Evolutionary conservation across 2,329 filamentous ascomycete species (phyloP).

Genomic region (Diplodia sapinea): DNA sequence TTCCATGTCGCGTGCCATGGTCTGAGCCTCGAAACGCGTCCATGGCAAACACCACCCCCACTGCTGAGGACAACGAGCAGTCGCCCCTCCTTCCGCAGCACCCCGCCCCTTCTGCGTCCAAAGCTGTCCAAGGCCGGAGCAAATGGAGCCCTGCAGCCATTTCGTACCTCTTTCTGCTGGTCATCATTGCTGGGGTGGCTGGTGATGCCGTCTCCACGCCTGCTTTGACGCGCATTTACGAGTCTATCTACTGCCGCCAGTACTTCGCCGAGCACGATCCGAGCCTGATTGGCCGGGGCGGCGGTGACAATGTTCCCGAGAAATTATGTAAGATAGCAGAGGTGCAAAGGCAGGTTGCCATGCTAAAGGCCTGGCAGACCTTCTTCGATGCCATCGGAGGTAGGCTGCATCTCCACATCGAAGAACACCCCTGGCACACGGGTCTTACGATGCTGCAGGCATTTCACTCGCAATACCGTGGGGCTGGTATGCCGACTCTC

Average conservation of each 20-base stretch:
- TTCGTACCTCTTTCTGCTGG: conserved; percentile 41
- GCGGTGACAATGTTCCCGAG: conserved; percentile 43
- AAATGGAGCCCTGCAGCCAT: conserved; percentile 30
- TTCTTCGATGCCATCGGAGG: conserved; percentile 57
- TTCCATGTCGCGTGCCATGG: background rate
- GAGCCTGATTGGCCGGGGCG: conserved; percentile 34
- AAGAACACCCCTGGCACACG: background rate
- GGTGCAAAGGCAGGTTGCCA: conserved; percentile 60
- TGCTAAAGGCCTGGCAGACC: conserved; percentile 56
- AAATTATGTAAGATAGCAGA: conserved; percentile 55
- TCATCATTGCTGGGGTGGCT: conserved; percentile 54
- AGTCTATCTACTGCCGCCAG: conserved; percentile 60
- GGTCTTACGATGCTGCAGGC: conserved; percentile 18
- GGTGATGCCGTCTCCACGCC: conserved; percentile 49
- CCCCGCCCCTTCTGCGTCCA: background rate
- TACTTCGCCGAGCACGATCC: conserved; percentile 53
- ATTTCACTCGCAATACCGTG: conserved; percentile 44
- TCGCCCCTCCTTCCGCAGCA: conserved; percentile 12
- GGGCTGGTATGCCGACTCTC: conserved; percentile 45
- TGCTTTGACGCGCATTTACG: conserved; percentile 58
- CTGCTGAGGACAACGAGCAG: background rate
- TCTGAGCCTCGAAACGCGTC: background rate
- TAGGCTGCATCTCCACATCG: conserved; percentile 35
- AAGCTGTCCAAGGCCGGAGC: background rate
- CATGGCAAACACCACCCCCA: background rate